Percentiles rank a stretch among this genome's conserved stretches.
These are phyloP conservation scores for Biscogniauxia marginata DNA, from an alignment of 2,329 filamentous ascomycete genomes.

Conservation along the genomic window DNA sequence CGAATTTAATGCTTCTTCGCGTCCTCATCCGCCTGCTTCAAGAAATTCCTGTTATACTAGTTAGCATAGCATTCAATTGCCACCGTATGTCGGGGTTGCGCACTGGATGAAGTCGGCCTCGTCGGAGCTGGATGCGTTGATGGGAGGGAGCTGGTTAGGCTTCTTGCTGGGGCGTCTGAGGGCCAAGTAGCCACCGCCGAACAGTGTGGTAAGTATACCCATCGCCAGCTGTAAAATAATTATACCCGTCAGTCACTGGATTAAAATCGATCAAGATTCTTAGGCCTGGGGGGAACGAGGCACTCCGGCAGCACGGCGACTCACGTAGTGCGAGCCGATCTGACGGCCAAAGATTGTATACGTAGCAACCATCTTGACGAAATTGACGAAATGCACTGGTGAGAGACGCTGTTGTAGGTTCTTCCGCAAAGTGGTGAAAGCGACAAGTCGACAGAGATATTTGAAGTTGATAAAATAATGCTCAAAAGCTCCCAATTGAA, in stretches of 20 bases:
- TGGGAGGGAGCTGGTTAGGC: constrained; percentile 49
- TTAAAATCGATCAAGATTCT: constrained; percentile 2
- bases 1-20: constrained; percentile 44
- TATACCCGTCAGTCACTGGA: constrained; percentile 15
- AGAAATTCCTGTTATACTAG: constrained; percentile 42
- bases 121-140: constrained; percentile 61
- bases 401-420: constrained; percentile 15
- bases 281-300: no score
- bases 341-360: constrained; percentile 60
- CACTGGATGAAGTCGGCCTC: constrained; percentile 67
- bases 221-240: constrained; percentile 51
- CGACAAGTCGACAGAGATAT: constrained; percentile 11
- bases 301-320: no score
- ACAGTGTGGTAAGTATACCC: constrained; percentile 51
- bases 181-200: constrained; percentile 47
- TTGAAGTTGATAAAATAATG: constrained; percentile 31
- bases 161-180: constrained; percentile 46
- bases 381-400: constrained; percentile 19
- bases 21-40: constrained; percentile 42
- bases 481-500: constrained; percentile 30
- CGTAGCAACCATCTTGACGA: constrained; percentile 46
- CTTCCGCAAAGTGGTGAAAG: constrained; percentile 15
- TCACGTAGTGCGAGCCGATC: constrained; percentile 61
- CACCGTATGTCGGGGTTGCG: constrained; percentile 29
- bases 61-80: constrained; percentile 21